A percentile compares a stretch with the other conserved stretches of the same genome.
Conservation (phyloP, 352 stramenopile genomes). For the Thraustotheca clavata region DNA sequence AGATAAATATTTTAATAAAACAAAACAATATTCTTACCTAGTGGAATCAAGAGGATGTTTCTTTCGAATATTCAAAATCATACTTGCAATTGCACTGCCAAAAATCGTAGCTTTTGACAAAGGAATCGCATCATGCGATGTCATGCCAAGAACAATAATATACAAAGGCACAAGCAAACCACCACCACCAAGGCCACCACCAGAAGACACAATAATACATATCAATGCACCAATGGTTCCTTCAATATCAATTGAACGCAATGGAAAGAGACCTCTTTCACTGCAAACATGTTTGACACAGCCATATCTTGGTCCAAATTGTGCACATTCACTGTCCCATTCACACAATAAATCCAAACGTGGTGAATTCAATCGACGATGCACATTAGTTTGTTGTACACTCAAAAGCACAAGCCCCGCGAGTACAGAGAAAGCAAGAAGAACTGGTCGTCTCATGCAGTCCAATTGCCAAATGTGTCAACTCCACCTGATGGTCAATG, state of each 20-base stretch:
- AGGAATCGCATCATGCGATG: constrained; percentile 70
- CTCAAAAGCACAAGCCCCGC: too few relatives aligned
- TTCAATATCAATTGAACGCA: constrained; percentile 40
- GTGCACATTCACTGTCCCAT: constrained; percentile 2
- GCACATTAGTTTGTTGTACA: too few relatives aligned
- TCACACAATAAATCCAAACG: neutral
- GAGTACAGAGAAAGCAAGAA: neutral
- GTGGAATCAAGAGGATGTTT: constrained; percentile 51
- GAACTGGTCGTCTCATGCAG: neutral
- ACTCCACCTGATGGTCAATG: too few relatives aligned
- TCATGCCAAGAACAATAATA: constrained; percentile 64
- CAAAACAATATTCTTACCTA: constrained; percentile 8
- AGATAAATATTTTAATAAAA: neutral
- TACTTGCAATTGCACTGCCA: constrained; percentile 63
- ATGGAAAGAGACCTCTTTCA: constrained; percentile 47
- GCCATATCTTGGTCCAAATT: constrained; percentile 24
- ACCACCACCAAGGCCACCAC: constrained; percentile 59
- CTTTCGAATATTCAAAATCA: constrained; percentile 57
- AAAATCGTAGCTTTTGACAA: constrained; percentile 81
- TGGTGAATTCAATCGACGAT: neutral
- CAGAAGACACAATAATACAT: constrained; percentile 43
- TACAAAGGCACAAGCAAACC: constrained; percentile 69
- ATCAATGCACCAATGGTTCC: constrained; percentile 62
- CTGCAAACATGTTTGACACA: constrained; percentile 40
- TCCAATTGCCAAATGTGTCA: too few relatives aligned